Evolutionary conservation across 306 rosid genomes (phyloP).

Genomic region (Vachellia collinsii): DNA sequence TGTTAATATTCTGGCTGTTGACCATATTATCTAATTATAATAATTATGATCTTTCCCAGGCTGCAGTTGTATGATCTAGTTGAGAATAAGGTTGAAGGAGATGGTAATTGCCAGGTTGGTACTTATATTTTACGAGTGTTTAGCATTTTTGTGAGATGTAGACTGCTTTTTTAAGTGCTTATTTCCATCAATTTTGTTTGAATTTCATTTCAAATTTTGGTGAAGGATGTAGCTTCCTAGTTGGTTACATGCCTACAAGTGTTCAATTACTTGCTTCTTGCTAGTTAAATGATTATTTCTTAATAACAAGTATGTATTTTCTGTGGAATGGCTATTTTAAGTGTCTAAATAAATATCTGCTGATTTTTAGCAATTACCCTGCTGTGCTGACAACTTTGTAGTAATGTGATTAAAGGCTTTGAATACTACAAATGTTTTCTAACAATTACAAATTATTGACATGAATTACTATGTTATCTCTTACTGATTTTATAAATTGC

Average conservation of each 20-base stretch:
- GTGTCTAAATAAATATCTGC: not conserved
- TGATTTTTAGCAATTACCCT: not conserved
- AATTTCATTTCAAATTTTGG: not conserved
- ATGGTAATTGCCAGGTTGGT: slow-evolving; percentile 97
- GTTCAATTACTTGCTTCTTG: not conserved
- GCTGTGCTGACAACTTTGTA: slow-evolving; percentile 28
- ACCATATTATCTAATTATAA: slow-evolving; percentile 37
- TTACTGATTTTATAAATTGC: not conserved
- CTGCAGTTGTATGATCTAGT: slow-evolving; percentile 84
- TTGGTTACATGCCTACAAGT: not conserved
- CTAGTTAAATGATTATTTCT: not conserved
- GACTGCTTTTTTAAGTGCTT: slow-evolving; percentile 18
- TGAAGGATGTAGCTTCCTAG: not conserved
- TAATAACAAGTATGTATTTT: not conserved
- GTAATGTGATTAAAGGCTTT: slow-evolving; percentile 2
- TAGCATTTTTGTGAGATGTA: slow-evolving; percentile 22
- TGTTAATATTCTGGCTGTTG: slow-evolving; percentile 1
- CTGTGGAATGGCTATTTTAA: not conserved
- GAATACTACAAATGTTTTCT: slow-evolving; percentile 3
- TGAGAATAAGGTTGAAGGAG: slow-evolving; percentile 85
- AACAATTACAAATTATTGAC: slow-evolving; percentile 21
- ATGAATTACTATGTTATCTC: slow-evolving; percentile 2
- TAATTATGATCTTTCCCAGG: slow-evolving; percentile 48
- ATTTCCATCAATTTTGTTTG: not conserved
- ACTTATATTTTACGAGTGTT: slow-evolving; percentile 19